phyloP scores from a whole-genome alignment of 805 yeast species.

The Candida coleopterorum region DNA sequence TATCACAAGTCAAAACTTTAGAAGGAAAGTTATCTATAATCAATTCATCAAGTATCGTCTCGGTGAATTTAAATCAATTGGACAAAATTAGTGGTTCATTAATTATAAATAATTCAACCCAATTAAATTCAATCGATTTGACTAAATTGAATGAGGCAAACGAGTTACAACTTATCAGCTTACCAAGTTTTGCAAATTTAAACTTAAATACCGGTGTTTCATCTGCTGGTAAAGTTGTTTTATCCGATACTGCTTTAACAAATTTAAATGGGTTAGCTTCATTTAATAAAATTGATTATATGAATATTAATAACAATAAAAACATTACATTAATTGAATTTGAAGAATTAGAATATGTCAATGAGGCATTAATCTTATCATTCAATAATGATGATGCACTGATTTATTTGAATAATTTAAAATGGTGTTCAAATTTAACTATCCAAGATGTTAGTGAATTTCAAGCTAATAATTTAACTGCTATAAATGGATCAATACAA shows the following conservation, averaged over 20 bases:
- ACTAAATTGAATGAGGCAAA: constrained; percentile 24
- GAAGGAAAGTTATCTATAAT: constrained; percentile 28
- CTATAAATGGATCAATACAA: constrained; percentile 37
- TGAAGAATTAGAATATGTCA: constrained; percentile 26
- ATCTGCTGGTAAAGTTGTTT: constrained; percentile 26
- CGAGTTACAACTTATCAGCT: constrained; percentile 32
- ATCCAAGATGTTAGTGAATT: constrained; percentile 36
- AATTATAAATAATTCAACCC: constrained; percentile 33
- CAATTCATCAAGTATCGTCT: constrained; percentile 37
- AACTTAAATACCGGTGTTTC: constrained; percentile 34
- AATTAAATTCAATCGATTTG: constrained; percentile 33
- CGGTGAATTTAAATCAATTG: constrained; percentile 26
- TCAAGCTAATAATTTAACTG: constrained; percentile 26
- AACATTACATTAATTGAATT: constrained; percentile 35
- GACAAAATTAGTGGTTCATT: constrained; percentile 32
- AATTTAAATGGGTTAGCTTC: constrained; percentile 29
- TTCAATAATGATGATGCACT: constrained; percentile 37
- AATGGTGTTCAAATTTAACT: constrained; percentile 41
- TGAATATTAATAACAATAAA: constrained; percentile 41
- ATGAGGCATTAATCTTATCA: constrained; percentile 32
- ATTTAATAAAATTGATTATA: constrained; percentile 26
- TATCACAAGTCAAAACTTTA: constrained; percentile 23
- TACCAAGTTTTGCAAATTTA: constrained; percentile 37
- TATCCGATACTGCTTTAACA: constrained; percentile 40
- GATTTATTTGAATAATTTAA: constrained; percentile 29